Evolutionary conservation across 169 alveolate genomes (phyloP).

Genomic region (Plasmodium billcollinsi): DNA sequence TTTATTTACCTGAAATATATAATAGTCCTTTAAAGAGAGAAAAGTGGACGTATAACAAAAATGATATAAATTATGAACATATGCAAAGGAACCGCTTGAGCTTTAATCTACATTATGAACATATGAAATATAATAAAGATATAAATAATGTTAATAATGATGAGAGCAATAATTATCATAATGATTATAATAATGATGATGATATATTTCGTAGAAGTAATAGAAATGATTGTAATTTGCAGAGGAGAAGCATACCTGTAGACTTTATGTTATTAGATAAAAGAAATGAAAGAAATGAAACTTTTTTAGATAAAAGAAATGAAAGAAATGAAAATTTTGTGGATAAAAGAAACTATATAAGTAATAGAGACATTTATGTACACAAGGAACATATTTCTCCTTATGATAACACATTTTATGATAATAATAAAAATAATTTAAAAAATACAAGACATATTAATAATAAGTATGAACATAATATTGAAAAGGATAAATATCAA

Average conservation of each 20-base stretch:
- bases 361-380: no score
- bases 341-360: no score
- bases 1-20: slow-evolving; percentile 55
- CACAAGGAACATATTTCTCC: no score
- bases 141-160: background rate
- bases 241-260: slow-evolving; percentile 56
- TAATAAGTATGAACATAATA: no score
- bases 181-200: background rate
- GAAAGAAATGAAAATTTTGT: background rate
- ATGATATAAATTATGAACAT: background rate
- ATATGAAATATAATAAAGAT: background rate
- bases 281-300: background rate
- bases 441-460: no score
- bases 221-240: background rate
- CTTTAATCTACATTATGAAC: slow-evolving; percentile 14
- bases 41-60: slow-evolving; percentile 37
- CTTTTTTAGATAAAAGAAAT: slow-evolving; percentile 10
- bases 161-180: background rate
- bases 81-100: slow-evolving; percentile 22
- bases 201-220: background rate
- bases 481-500: no score
- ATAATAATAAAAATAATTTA: no score
- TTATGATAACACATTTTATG: no score
- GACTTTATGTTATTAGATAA: slow-evolving; percentile 23
- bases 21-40: slow-evolving; percentile 32